Evolutionary conservation across 352 stramenopile genomes (phyloP).

Genomic region (Nothophytophthora sp.): DNA sequence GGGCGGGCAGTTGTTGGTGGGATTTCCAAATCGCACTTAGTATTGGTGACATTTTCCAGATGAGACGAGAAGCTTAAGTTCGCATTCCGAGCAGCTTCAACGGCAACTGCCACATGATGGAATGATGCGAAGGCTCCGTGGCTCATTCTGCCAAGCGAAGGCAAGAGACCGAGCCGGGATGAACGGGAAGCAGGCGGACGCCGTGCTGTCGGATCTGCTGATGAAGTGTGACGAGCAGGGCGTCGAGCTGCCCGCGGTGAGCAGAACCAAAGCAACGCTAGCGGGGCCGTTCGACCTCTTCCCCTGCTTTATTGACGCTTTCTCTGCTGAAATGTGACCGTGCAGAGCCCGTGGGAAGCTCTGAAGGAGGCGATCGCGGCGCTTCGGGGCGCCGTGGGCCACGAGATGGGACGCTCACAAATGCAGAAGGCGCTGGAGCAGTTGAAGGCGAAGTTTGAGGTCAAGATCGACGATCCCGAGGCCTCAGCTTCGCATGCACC

Average conservation of each 20-base stretch:
- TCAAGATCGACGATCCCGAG: constrained; percentile 1
- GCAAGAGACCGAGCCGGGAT: constrained; percentile 18
- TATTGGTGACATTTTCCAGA: too few species aligned
- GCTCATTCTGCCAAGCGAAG: too few species aligned
- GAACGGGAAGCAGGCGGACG: constrained; percentile 55
- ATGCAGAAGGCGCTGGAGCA: constrained; percentile 45
- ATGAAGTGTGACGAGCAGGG: constrained; percentile 61
- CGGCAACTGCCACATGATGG: too few species aligned
- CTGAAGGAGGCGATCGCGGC: constrained; percentile 42
- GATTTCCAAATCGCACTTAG: too few species aligned
- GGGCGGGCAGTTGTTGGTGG: too few species aligned
- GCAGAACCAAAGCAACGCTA: too few species aligned
- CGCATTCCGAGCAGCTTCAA: too few species aligned
- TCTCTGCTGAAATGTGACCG: not conserved
- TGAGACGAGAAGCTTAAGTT: too few species aligned
- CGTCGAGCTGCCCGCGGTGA: constrained; percentile 43
- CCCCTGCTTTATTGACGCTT: not conserved
- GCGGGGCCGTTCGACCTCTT: not conserved
- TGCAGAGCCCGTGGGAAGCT: constrained; percentile 47
- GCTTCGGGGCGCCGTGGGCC: constrained; percentile 35
- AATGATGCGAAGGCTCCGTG: too few species aligned
- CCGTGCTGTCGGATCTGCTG: constrained; percentile 59
- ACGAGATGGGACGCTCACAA: constrained; percentile 41
- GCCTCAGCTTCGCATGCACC: not conserved
- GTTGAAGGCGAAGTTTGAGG: constrained; percentile 34